A percentile compares a stretch with the other conserved stretches of the same genome.
Conservation (phyloP, 805 yeast genomes). For the Candida pseudoglaebosa region DNA sequence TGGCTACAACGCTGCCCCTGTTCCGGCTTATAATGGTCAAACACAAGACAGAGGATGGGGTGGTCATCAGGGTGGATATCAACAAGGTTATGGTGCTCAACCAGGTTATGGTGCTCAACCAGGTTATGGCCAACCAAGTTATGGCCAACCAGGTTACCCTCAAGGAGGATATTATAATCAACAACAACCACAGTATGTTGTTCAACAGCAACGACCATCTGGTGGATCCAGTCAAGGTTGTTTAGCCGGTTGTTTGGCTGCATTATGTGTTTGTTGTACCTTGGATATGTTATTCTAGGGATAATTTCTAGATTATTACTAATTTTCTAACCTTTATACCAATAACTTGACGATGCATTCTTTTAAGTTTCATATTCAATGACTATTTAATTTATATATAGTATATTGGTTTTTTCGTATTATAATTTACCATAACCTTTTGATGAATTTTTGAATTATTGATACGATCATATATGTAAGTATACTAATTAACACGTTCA, state of each 20-base stretch:
- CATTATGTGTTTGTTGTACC: conserved; percentile 39
- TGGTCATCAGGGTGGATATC: conserved; percentile 13
- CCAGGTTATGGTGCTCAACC: conserved; percentile 21
- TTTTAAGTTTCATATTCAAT: too few relatives aligned
- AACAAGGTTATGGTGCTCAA: conserved; percentile 16
- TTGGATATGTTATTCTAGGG: conserved; percentile 23
- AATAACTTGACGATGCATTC: too few relatives aligned
- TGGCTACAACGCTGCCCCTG: conserved; percentile 21
- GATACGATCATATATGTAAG: neutral
- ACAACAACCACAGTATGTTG: conserved; percentile 36
- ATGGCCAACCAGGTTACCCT: conserved; percentile 16
- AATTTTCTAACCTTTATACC: too few relatives aligned
- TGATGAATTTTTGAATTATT: too few relatives aligned
- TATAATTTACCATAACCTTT: too few relatives aligned
- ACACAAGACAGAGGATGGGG: conserved; percentile 22
- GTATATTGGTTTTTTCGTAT: too few relatives aligned
- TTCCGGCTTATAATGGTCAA: conserved; percentile 15
- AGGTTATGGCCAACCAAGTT: conserved; percentile 15
- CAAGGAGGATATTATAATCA: conserved; percentile 37
- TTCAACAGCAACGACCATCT: conserved; percentile 36
- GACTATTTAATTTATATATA: too few relatives aligned
- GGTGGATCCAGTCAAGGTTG: conserved; percentile 23
- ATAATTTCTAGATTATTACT: neutral
- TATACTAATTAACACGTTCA: neutral
- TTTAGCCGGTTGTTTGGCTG: conserved; percentile 41